Evolutionary conservation across 2,329 filamentous ascomycete genomes (phyloP).

Genomic region (Sarocladium kiliense): DNA sequence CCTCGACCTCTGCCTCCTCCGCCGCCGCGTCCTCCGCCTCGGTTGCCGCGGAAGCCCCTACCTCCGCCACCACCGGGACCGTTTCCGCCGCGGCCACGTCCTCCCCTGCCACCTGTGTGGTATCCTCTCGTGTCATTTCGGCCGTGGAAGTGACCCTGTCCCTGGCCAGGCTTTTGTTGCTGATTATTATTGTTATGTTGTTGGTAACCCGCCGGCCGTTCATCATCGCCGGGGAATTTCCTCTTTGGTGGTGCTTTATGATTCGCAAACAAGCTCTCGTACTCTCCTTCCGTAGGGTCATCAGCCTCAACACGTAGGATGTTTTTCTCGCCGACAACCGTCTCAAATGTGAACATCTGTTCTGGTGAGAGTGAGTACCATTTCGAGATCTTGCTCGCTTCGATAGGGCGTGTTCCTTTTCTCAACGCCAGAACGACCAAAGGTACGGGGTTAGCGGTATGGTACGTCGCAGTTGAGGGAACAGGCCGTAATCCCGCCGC

Average conservation of each 20-base stretch:
- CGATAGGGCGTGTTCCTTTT: slow-evolving; percentile 69
- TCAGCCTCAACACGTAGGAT: slow-evolving; percentile 66
- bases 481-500: slow-evolving; percentile 75
- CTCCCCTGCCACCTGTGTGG: slow-evolving; percentile 34
- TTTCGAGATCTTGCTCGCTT: slow-evolving; percentile 74
- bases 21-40: slow-evolving; percentile 36
- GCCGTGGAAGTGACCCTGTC: slow-evolving; percentile 27
- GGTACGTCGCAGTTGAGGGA: slow-evolving; percentile 58
- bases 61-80: slow-evolving; percentile 29
- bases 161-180: slow-evolving; percentile 20
- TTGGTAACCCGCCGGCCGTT: slow-evolving; percentile 22
- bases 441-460: slow-evolving; percentile 75
- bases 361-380: slow-evolving; percentile 75
- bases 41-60: slow-evolving; percentile 29
- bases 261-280: slow-evolving; percentile 57
- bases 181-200: slow-evolving; percentile 24
- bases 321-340: slow-evolving; percentile 80
- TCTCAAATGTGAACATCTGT: slow-evolving; percentile 72
- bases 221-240: slow-evolving; percentile 48
- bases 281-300: slow-evolving; percentile 53
- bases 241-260: slow-evolving; percentile 49
- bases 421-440: slow-evolving; percentile 78
- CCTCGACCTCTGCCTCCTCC: slow-evolving; percentile 41
- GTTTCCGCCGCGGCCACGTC: slow-evolving; percentile 32
- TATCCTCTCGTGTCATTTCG: slow-evolving; percentile 36